Percentiles rank a stretch among this genome's conserved stretches.
These are phyloP conservation scores for Fusarium nematophilum DNA, from an alignment of 2,329 filamentous ascomycete species.

Conservation along the genomic window DNA sequence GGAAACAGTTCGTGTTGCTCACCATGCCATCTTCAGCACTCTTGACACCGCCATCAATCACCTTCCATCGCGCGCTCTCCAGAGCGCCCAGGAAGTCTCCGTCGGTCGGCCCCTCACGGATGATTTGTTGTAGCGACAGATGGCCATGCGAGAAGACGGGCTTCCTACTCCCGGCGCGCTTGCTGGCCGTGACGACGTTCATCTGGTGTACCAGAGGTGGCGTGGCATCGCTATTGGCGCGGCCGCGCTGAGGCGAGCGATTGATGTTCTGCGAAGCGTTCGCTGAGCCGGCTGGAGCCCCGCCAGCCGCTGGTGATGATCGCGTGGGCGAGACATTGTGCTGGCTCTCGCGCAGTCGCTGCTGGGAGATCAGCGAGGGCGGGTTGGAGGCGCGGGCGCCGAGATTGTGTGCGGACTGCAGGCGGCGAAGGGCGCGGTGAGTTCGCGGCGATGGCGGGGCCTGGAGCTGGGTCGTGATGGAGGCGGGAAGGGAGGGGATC, in stretches of 20 bases:
- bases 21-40: constrained; percentile 87
- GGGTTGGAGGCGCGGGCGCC: constrained; percentile 64
- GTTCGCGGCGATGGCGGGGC: constrained; percentile 71
- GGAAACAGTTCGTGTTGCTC: constrained; percentile 37
- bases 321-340: constrained; percentile 50
- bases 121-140: constrained; percentile 76
- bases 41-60: constrained; percentile 80
- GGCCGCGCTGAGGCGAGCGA: constrained; percentile 65
- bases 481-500: constrained; percentile 39
- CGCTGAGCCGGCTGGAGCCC: constrained; percentile 16
- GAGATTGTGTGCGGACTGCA: constrained; percentile 80
- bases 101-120: constrained; percentile 82
- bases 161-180: constrained; percentile 55
- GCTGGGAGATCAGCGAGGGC: constrained; percentile 72
- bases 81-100: constrained; percentile 75
- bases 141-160: constrained; percentile 63
- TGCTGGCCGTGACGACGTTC: constrained; percentile 50
- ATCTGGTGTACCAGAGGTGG: constrained; percentile 52
- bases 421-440: constrained; percentile 75
- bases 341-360: constrained; percentile 62
- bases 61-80: constrained; percentile 77
- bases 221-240: constrained; percentile 80
- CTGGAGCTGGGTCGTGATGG: constrained; percentile 59
- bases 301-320: constrained; percentile 17
- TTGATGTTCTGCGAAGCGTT: constrained; percentile 29